A percentile compares a stretch with the other conserved stretches of the same genome.
phyloP scores from a whole-genome alignment of 2,329 filamentous ascomycete species.

The Saccharata proteae region DNA sequence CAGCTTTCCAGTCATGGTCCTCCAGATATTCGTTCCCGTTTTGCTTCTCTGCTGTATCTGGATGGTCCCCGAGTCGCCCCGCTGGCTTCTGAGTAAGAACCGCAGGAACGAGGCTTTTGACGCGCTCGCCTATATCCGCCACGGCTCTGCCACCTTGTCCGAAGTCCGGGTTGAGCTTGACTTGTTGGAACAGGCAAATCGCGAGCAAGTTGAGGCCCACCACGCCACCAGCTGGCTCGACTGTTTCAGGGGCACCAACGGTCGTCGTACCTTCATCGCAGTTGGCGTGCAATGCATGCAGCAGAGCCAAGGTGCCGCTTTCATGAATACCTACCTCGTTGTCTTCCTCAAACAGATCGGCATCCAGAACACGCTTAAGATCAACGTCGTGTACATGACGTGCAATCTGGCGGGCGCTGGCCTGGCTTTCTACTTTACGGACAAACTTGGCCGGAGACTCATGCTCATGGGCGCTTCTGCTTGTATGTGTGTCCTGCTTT shows the following conservation, averaged over 20 bases:
- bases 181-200: background rate
- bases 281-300: conserved; percentile 4
- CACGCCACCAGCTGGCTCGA: background rate
- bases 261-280: conserved; percentile 3
- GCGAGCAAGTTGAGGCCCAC: background rate
- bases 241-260: conserved; percentile 1
- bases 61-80: conserved; percentile 25
- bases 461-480: conserved; percentile 1
- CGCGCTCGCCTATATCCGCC: conserved; percentile 28
- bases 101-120: conserved; percentile 40
- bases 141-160: conserved; percentile 24
- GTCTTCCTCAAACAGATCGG: conserved; percentile 3
- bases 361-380: conserved; percentile 1
- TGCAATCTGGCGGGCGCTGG: background rate
- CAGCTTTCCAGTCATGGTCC: conserved; percentile 14
- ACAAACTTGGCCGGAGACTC: conserved; percentile 1
- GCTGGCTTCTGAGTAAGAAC: conserved; percentile 43
- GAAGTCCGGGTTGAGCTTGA: conserved; percentile 29
- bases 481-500: conserved; percentile 1
- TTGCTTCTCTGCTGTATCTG: conserved; percentile 19
- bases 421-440: conserved; percentile 3
- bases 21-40: conserved; percentile 15
- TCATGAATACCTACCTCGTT: conserved; percentile 5
- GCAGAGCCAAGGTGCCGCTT: conserved; percentile 1
- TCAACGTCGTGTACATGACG: conserved; percentile 2